Evolutionary conservation across 192 early-diverging fungal species (phyloP).

Genomic region (Haplosporangium gracile): DNA sequence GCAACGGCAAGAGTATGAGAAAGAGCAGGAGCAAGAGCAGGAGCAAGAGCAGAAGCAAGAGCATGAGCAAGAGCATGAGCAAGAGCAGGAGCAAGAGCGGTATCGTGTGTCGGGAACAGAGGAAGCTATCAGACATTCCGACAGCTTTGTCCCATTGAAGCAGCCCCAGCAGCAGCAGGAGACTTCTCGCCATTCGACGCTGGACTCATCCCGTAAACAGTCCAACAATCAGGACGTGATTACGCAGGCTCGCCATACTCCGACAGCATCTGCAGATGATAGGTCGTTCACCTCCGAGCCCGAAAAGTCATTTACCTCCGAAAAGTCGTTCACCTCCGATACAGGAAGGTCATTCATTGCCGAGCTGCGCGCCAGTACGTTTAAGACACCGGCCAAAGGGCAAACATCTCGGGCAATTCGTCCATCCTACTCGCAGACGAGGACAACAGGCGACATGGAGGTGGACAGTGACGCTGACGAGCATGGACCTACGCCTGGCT

Average conservation of each 20-base stretch:
- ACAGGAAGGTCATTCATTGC: background rate
- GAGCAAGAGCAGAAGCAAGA: background rate
- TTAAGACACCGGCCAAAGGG: background rate
- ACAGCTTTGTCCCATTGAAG: background rate
- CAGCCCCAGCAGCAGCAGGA: background rate
- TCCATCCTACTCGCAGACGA: background rate
- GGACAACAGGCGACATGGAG: background rate
- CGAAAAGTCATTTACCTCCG: background rate
- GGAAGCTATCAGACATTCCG: background rate
- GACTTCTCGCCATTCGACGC: background rate
- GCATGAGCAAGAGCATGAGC: background rate
- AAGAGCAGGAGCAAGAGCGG: background rate
- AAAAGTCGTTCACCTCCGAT: background rate
- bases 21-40: background rate
- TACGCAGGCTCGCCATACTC: background rate
- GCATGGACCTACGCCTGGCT: conserved; percentile 11
- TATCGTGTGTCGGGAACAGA: background rate
- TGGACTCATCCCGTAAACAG: background rate
- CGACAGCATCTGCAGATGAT: background rate
- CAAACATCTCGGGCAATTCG: background rate
- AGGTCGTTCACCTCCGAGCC: background rate
- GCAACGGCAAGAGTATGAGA: background rate
- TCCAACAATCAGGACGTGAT: background rate
- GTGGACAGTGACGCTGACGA: background rate
- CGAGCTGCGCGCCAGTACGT: background rate